Base-by-base conservation (phyloP, 192 early-diverging fungal species). In the Ambispora gerdemannii region DNA sequence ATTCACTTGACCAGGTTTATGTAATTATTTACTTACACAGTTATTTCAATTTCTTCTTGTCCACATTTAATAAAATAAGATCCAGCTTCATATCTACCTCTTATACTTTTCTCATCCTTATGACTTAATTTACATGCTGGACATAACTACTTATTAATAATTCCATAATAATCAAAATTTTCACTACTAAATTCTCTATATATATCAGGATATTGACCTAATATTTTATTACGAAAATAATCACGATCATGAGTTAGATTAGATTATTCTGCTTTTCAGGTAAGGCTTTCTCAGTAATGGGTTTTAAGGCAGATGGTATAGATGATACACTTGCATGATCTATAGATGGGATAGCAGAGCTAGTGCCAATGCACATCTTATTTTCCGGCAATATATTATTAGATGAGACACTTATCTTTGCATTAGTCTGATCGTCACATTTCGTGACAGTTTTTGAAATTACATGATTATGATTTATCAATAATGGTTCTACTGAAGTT, bases 391-490 rank as follows among this genome's bases (percentile, higher is more conserved):
- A 56, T 13, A 20, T 27, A 13, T 56, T 56, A 6, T 56, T 56
- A 20, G 53, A 4, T 7, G 6, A 6, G 4, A 13, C 53, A 56
- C 53, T 56, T 56, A 56, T 20, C 53, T 56, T 20, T 4, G 20
- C 20, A 13, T 56, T 20, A 13, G 53, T 65, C 43, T 2, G 36
- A 50, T 50, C 3, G 2, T 25, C 28, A 25, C 47, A 50, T 65
- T 65, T 65, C 43, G 47, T 27, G 47, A 65, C 43, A 34, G 47
- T 65, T 27, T 3, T 65, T 4, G 63, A 65, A 65, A 65, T 65
- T 65, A 2, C 63, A 65, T 22, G 47, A 36, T 50, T 65, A 47
- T 65, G 63, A 65, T 61, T 61, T 56, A n/a, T 50, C 30, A 50
- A 50, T 65, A 65, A 50, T 65, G 27, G 22, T 50, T 47, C 50